Evolutionary conservation across 2,329 filamentous ascomycete genomes (phyloP).

Genomic region (Aspergillus aculeatus): DNA sequence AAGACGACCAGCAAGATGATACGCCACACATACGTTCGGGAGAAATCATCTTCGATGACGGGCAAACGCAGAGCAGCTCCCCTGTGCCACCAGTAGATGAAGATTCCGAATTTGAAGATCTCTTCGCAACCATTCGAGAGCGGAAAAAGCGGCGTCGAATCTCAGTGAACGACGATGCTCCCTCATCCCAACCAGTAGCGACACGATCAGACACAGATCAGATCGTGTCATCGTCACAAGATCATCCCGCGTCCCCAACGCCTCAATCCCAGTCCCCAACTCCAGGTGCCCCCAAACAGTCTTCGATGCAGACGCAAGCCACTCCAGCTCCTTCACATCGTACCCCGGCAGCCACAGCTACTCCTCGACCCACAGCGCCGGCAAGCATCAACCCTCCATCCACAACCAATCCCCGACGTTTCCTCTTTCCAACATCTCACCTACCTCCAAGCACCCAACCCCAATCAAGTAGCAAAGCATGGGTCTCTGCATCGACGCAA

Average conservation of each 20-base stretch:
- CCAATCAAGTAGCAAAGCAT: neutral
- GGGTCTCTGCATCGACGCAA: constrained; percentile 12
- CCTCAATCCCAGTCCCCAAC: neutral
- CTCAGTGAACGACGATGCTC: constrained; percentile 13
- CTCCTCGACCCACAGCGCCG: constrained; percentile 15
- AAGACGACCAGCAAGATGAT: neutral
- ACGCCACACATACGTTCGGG: neutral
- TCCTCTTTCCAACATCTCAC: constrained; percentile 27
- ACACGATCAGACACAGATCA: constrained; percentile 14
- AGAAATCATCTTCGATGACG: constrained; percentile 3
- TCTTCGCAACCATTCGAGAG: constrained; percentile 29
- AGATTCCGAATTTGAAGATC: constrained; percentile 29
- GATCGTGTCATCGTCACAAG: constrained; percentile 23
- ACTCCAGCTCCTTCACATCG: constrained; percentile 1
- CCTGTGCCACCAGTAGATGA: constrained; percentile 11
- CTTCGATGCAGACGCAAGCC: constrained; percentile 6
- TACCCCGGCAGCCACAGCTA: constrained; percentile 9
- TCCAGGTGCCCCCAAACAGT: constrained; percentile 5
- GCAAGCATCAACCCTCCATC: constrained; percentile 20
- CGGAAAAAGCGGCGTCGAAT: constrained; percentile 36
- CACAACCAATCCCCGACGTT: constrained; percentile 30
- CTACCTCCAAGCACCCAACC: constrained; percentile 21
- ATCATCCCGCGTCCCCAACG: constrained; percentile 1
- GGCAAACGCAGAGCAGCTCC: constrained; percentile 21
- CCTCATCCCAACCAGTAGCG: constrained; percentile 2